Conservation (phyloP, 1,139 yeast genomes). For the Lipomyces yarrowii region DNA sequence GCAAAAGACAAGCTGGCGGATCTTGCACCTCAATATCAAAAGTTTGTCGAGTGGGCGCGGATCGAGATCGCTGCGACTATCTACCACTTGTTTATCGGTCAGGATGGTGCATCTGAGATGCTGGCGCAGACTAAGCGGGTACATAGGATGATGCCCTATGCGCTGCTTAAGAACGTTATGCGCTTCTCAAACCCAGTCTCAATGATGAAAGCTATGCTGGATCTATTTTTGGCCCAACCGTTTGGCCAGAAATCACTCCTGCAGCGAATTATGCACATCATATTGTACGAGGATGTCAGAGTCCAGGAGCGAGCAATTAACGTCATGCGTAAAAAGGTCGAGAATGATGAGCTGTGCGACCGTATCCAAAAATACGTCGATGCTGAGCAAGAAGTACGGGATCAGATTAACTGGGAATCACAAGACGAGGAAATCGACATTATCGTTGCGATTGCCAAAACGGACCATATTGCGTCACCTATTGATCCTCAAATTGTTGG, state of each 20-base stretch:
- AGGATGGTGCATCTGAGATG: slow-evolving; percentile 75
- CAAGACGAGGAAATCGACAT: slow-evolving; percentile 36
- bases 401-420: slow-evolving; percentile 36
- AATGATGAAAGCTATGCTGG: slow-evolving; percentile 74
- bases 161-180: slow-evolving; percentile 70
- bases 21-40: slow-evolving; percentile 66
- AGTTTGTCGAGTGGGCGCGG: slow-evolving; percentile 79
- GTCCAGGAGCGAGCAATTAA: slow-evolving; percentile 61
- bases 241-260: slow-evolving; percentile 70
- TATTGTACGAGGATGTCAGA: slow-evolving; percentile 76
- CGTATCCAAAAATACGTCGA: slow-evolving; percentile 40
- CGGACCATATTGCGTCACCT: slow-evolving; percentile 29
- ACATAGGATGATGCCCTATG: slow-evolving; percentile 77
- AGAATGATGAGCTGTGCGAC: slow-evolving; percentile 38
- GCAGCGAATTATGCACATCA: slow-evolving; percentile 69
- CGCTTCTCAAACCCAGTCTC: slow-evolving; percentile 84
- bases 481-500: slow-evolving; percentile 26
- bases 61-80: slow-evolving; percentile 82
- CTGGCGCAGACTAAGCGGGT: slow-evolving; percentile 67
- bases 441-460: slow-evolving; percentile 38
- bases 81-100: slow-evolving; percentile 76
- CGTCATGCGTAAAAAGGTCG: slow-evolving; percentile 50
- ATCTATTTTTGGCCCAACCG: slow-evolving; percentile 77
- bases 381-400: slow-evolving; percentile 30
- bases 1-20: slow-evolving; percentile 55